Evolutionary conservation across 2,329 filamentous ascomycete genomes (phyloP).

Genomic region (Pseudogymnoascus destructans): DNA sequence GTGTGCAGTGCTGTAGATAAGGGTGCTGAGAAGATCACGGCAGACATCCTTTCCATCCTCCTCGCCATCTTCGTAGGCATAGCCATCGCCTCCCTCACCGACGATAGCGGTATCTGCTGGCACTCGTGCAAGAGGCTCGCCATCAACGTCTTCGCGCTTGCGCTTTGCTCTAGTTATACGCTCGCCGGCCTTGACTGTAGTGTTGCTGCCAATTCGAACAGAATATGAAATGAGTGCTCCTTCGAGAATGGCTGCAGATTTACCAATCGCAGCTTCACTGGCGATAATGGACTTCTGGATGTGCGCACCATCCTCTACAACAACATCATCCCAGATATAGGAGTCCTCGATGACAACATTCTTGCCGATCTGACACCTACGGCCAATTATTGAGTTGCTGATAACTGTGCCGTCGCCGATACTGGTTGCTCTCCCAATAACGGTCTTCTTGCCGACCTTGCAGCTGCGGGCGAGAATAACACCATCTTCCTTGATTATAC

Average conservation of each 20-base stretch:
- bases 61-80: conserved; percentile 50
- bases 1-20: conserved; percentile 26
- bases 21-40: conserved; percentile 40
- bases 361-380: conserved; percentile 73
- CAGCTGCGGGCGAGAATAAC: conserved; percentile 64
- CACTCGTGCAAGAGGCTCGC: conserved; percentile 19
- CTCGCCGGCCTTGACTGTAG: conserved; percentile 29
- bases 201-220: conserved; percentile 55
- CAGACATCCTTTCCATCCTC: conserved; percentile 44
- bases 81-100: conserved; percentile 45
- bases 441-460: conserved; percentile 51
- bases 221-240: conserved; percentile 72
- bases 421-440: conserved; percentile 64
- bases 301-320: conserved; percentile 60
- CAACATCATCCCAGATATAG: conserved; percentile 77
- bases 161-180: conserved; percentile 32
- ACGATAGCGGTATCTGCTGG: conserved; percentile 40
- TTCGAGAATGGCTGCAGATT: conserved; percentile 51
- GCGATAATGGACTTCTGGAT: conserved; percentile 67
- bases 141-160: conserved; percentile 26
- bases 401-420: conserved; percentile 62
- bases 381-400: conserved; percentile 66
- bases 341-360: conserved; percentile 68
- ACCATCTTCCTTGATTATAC: conserved; percentile 65
- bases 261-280: conserved; percentile 57